Evolutionary conservation across 129 eudicot genomes (phyloP).

Genomic region (Silybum marianum): DNA sequence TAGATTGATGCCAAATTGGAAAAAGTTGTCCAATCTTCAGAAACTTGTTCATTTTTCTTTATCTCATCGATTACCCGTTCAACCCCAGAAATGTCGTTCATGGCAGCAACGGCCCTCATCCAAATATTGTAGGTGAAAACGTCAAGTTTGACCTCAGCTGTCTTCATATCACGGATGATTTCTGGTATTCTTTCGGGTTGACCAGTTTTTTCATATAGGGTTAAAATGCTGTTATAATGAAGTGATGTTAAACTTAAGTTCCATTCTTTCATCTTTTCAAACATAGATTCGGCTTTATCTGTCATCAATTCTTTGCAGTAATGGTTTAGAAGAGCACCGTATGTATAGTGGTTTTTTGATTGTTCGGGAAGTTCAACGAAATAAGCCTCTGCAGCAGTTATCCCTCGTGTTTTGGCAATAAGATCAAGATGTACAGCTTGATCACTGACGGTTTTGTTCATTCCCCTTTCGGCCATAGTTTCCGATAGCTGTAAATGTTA

Average conservation of each 20-base stretch:
- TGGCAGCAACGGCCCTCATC: constrained; percentile 88
- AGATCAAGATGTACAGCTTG: constrained; percentile 95
- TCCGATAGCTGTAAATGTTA: constrained; percentile 74
- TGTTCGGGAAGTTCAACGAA: constrained; percentile 80
- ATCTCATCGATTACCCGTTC: constrained; percentile 83
- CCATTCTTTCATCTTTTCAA: constrained; percentile 91
- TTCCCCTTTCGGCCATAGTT: constrained; percentile 85
- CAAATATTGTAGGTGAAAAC: constrained; percentile 79
- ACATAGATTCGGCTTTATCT: constrained; percentile 81
- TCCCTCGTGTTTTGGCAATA: constrained; percentile 70
- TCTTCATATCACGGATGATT: constrained; percentile 83
- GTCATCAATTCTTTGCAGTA: constrained; percentile 85
- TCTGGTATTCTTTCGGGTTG: constrained; percentile 67
- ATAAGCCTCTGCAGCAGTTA: constrained; percentile 80
- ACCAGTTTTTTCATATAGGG: constrained; percentile 64
- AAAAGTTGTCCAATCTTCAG: constrained; percentile 90
- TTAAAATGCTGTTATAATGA: constrained; percentile 89
- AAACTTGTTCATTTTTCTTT: constrained; percentile 80
- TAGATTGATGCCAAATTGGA: constrained; percentile 94
- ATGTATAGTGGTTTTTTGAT: constrained; percentile 75
- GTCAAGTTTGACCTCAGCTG: constrained; percentile 67
- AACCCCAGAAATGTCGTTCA: constrained; percentile 72
- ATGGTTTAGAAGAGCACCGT: constrained; percentile 89
- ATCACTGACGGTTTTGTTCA: constrained; percentile 87
- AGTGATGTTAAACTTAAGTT: constrained; percentile 59